A percentile compares a stretch with the other conserved stretches of the same genome.
Conservation (phyloP, 305 asterid genomes). For the Fraxinus latifolia region DNA sequence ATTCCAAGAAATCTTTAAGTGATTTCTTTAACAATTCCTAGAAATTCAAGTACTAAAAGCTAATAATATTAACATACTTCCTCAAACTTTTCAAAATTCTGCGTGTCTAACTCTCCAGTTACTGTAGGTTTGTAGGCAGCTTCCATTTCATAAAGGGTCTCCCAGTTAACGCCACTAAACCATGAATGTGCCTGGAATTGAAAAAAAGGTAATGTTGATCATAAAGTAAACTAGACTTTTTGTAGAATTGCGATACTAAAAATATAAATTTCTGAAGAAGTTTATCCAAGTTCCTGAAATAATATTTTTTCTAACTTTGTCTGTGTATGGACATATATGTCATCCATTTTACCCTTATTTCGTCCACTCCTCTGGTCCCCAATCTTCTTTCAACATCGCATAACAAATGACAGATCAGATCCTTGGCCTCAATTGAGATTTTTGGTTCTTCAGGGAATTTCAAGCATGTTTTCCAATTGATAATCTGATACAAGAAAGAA, state of each 20-base stretch:
- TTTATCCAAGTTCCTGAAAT: not conserved
- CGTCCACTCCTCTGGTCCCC: conserved; percentile 90
- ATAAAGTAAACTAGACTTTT: not conserved
- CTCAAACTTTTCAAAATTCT: conserved; percentile 88
- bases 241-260: not conserved
- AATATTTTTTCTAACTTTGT: not conserved
- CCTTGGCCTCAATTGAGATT: conserved; percentile 82
- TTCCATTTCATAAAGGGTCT: conserved; percentile 82
- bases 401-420: conserved; percentile 73
- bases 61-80: conserved; percentile 36
- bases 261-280: not conserved
- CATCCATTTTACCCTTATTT: conserved; percentile 63
- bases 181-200: conserved; percentile 81
- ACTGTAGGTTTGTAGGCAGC: conserved; percentile 89
- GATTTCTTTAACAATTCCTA: not conserved
- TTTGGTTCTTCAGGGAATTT: conserved; percentile 90
- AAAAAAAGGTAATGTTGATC: not conserved
- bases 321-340: not conserved
- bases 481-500: conserved; percentile 36
- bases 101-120: conserved; percentile 94
- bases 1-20: not conserved
- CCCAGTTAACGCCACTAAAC: conserved; percentile 80
- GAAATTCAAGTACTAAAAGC: not conserved
- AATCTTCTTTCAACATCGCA: conserved; percentile 87
- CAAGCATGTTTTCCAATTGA: conserved; percentile 83